Evolutionary conservation across 2,329 filamentous ascomycete species (phyloP).

Genomic region (Phialemoniopsis sp.): DNA sequence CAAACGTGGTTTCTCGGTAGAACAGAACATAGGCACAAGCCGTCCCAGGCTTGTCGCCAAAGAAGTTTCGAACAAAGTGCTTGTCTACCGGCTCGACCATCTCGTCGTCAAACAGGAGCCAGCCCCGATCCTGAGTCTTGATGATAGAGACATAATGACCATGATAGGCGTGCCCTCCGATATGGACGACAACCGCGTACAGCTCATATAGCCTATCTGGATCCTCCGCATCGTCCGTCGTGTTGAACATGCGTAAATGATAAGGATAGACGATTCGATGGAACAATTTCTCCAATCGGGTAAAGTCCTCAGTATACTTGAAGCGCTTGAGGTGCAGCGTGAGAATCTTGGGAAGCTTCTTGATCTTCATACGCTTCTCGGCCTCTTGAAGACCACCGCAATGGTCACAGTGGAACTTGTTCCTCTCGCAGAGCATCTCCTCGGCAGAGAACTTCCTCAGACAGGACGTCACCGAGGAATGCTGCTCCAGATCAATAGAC

Average conservation of each 20-base stretch:
- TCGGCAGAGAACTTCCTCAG: constrained; percentile 94
- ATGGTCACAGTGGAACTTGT: constrained; percentile 98
- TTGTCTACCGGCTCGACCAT: constrained; percentile 98
- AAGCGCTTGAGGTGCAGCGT: constrained; percentile 94
- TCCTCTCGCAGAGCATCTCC: constrained; percentile 96
- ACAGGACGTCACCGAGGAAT: constrained; percentile 94
- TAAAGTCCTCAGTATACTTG: constrained; percentile 96
- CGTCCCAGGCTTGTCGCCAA: constrained; percentile 85
- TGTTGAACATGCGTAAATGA: constrained; percentile 94
- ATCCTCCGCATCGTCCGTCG: constrained; percentile 90
- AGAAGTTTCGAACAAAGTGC: constrained; percentile 93
- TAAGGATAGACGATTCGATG: constrained; percentile 97
- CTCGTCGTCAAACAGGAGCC: constrained; percentile 96
- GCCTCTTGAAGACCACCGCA: constrained; percentile 96
- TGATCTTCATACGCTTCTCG: constrained; percentile 99
- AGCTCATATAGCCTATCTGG: constrained; percentile 93
- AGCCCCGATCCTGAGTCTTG: constrained; percentile 93
- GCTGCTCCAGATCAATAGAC: constrained; percentile 91
- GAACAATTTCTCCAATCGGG: constrained; percentile 90
- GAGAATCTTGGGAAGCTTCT: constrained; percentile 84
- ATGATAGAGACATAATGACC: constrained; percentile 97
- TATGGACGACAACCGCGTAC: constrained; percentile 96
- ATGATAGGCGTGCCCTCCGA: constrained; percentile 93
- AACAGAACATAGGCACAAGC: constrained; percentile 97
- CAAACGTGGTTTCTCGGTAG: constrained; percentile 84